Percentiles rank a stretch among this genome's conserved stretches.
Evolutionary conservation across 805 yeast genomes (phyloP).

Genomic region (Wickerhamomyces canadensis): DNA sequence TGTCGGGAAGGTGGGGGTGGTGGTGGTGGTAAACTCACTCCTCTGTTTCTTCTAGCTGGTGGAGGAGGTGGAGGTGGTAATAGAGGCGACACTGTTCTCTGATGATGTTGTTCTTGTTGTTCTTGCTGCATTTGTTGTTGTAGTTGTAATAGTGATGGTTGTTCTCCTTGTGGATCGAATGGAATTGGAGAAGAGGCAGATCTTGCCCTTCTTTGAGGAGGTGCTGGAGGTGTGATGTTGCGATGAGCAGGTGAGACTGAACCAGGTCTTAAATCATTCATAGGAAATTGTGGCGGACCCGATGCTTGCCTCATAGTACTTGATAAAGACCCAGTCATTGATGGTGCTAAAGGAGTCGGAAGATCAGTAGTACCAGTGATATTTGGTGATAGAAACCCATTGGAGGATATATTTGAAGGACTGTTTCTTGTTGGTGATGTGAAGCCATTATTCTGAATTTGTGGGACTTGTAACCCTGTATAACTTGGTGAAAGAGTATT

Average conservation of each 20-base stretch:
- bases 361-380: constrained; percentile 6
- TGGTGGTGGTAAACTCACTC: constrained; percentile 16
- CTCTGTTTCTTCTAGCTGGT: constrained; percentile 33
- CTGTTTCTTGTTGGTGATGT: constrained; percentile 24
- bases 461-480: constrained; percentile 3
- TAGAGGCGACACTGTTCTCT: constrained; percentile 23
- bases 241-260: constrained; percentile 4
- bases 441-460: background rate
- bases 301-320: constrained; percentile 7
- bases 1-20: constrained; percentile 14
- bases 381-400: constrained; percentile 13
- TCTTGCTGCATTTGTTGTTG: constrained; percentile 10
- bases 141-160: constrained; percentile 14
- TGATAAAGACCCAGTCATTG: constrained; percentile 38
- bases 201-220: constrained; percentile 16
- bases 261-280: constrained; percentile 4
- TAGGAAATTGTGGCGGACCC: background rate
- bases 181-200: constrained; percentile 21
- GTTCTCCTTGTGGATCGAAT: constrained; percentile 8
- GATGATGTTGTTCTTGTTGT: constrained; percentile 5
- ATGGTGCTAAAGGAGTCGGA: constrained; percentile 27
- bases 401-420: background rate
- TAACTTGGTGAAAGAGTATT: constrained; percentile 2
- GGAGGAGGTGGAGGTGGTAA: constrained; percentile 33
- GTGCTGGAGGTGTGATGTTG: constrained; percentile 9